These are phyloP conservation scores for Moricandia moricandioides DNA, from an alignment of 345 rosid species.

Conservation along the genomic window DNA sequence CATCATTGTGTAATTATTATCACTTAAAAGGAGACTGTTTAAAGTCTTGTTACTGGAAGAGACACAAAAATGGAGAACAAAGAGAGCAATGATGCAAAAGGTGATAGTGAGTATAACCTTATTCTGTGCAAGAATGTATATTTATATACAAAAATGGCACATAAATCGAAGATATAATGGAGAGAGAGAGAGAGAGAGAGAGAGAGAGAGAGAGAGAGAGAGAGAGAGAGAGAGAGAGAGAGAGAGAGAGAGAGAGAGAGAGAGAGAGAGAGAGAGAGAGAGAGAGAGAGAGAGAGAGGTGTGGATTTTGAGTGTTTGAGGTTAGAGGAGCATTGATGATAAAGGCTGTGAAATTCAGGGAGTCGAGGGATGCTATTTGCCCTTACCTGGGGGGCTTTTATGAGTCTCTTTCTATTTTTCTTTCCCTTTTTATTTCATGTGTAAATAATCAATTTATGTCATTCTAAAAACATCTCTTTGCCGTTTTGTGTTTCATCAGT, in stretches of 20 bases:
- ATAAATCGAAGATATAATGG: neutral
- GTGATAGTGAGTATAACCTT: conserved; percentile 21
- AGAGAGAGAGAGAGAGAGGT: conserved; percentile 9
- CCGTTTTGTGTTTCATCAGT: conserved; percentile 29
- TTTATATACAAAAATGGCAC: conserved; percentile 36
- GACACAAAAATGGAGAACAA: conserved; percentile 27
- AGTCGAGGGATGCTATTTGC: conserved; percentile 36
- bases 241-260: neutral
- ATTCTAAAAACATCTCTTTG: conserved; percentile 17
- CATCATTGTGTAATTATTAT: conserved; percentile 27
- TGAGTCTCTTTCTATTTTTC: conserved; percentile 24
- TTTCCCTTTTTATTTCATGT: neutral
- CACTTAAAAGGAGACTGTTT: neutral
- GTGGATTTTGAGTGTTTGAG: conserved; percentile 40
- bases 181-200: conserved; percentile 15
- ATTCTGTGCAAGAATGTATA: conserved; percentile 26
- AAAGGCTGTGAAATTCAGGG: conserved; percentile 41
- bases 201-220: neutral
- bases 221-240: neutral
- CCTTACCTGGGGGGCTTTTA: conserved; percentile 37
- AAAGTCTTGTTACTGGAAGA: conserved; percentile 14
- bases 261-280: conserved; percentile 13
- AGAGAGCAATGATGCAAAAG: conserved; percentile 30
- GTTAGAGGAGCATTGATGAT: conserved; percentile 39
- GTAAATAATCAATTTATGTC: neutral